Conservation (phyloP, 345 rosid genomes). For the Salix purpurea region DNA sequence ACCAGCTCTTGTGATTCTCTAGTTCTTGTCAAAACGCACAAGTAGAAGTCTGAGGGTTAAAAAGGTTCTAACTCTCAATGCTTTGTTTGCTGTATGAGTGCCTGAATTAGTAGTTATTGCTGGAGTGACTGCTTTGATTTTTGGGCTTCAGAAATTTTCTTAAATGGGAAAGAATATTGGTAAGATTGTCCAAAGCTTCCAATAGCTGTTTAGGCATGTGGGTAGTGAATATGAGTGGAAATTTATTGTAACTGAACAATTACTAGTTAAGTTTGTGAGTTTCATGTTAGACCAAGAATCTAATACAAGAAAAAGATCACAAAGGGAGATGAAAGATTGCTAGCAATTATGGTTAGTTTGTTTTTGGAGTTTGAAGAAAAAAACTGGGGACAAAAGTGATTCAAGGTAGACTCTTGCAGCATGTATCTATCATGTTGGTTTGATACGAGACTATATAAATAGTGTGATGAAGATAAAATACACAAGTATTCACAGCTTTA, state of each 20-base stretch:
- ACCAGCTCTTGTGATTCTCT: constrained; percentile 20
- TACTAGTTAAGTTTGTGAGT: not conserved
- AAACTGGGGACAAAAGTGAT: not conserved
- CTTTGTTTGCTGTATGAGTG: constrained; percentile 85
- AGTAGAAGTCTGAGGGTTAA: constrained; percentile 30
- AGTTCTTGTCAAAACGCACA: constrained; percentile 35
- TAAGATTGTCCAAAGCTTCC: constrained; percentile 88
- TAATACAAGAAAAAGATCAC: not conserved
- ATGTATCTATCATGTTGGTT: not conserved
- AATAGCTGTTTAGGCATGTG: constrained; percentile 37
- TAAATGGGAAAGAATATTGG: constrained; percentile 92
- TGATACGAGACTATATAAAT: not conserved
- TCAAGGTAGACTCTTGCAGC: not conserved
- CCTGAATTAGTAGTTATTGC: constrained; percentile 94
- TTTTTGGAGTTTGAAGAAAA: not conserved
- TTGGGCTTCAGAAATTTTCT: constrained; percentile 84
- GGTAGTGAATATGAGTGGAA: not conserved
- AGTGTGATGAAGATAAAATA: no score
- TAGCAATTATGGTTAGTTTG: not conserved
- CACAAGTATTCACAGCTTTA: no score
- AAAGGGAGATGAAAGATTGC: not conserved
- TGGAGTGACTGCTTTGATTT: constrained; percentile 82
- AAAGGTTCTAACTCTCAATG: constrained; percentile 59
- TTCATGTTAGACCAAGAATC: not conserved
- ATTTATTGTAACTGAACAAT: not conserved